Evolutionary conservation across 2,329 filamentous ascomycete genomes (phyloP).

Genomic region (Epichloe coenophiala): DNA sequence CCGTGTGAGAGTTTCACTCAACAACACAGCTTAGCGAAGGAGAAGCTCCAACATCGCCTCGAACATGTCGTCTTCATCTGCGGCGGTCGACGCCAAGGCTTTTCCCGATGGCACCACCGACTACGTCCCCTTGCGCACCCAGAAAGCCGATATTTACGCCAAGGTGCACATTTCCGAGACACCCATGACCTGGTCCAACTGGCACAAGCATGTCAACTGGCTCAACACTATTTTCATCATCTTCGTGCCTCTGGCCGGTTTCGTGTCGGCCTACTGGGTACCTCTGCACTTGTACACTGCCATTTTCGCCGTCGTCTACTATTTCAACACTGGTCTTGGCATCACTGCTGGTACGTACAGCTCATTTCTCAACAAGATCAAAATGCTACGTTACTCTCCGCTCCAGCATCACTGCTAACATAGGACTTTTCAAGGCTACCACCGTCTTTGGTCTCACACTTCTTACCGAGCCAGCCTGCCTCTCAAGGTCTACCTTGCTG

Average conservation of each 20-base stretch:
- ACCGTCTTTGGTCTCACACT: slow-evolving; percentile 76
- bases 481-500: slow-evolving; percentile 70
- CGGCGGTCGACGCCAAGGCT: slow-evolving; percentile 23
- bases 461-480: slow-evolving; percentile 67
- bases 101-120: slow-evolving; percentile 42
- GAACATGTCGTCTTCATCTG: slow-evolving; percentile 4
- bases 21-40: not conserved
- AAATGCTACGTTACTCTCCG: not conserved
- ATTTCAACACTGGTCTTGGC: slow-evolving; percentile 71
- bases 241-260: slow-evolving; percentile 59
- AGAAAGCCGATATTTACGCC: slow-evolving; percentile 35
- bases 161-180: slow-evolving; percentile 80
- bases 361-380: not conserved
- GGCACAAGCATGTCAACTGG: slow-evolving; percentile 91
- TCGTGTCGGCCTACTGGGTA: slow-evolving; percentile 65
- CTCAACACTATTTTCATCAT: slow-evolving; percentile 75
- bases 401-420: not conserved
- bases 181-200: slow-evolving; percentile 69
- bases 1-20: not conserved
- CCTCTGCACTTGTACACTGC: slow-evolving; percentile 59
- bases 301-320: slow-evolving; percentile 62
- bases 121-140: slow-evolving; percentile 34
- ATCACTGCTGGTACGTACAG: slow-evolving; percentile 55
- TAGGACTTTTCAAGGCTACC: slow-evolving; percentile 16
- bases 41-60: not conserved